phyloP scores from a whole-genome alignment of 1,284 basidiomycete genomes.

The Ceratobasidium sp. region DNA sequence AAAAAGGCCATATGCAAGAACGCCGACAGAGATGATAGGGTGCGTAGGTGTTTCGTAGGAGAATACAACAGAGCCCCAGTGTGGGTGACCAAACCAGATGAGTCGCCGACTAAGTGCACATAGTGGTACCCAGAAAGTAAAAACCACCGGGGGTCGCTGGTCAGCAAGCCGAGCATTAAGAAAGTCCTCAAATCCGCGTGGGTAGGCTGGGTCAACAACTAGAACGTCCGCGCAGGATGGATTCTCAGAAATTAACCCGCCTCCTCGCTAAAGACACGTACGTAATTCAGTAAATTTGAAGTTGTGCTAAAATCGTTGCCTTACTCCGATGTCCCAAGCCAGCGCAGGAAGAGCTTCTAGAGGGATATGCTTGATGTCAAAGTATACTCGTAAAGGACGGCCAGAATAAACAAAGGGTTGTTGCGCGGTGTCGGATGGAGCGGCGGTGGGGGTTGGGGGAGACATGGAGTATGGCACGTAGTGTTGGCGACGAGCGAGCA shows the following conservation, averaged over 20 bases:
- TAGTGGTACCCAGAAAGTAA: constrained; percentile 41
- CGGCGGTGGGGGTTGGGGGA: neutral
- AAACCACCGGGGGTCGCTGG: constrained; percentile 16
- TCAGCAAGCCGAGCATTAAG: constrained; percentile 6
- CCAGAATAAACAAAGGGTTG: neutral
- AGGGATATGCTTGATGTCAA: constrained; percentile 15
- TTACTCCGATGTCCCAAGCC: constrained; percentile 13
- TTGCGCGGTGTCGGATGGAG: neutral
- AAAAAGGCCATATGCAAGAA: constrained; percentile 13
- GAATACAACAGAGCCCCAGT: constrained; percentile 16
- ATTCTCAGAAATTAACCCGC: neutral
- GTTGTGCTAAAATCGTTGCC: neutral
- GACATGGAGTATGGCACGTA: no score
- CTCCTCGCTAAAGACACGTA: neutral
- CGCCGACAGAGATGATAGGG: constrained; percentile 12
- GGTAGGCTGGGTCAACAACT: constrained; percentile 25
- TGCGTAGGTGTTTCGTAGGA: constrained; percentile 5
- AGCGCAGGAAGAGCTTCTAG: neutral
- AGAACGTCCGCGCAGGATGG: constrained; percentile 14
- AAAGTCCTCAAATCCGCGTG: constrained; percentile 23
- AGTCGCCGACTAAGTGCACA: constrained; percentile 9
- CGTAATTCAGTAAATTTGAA: neutral
- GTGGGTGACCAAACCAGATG: constrained; percentile 19
- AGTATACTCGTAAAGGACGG: constrained; percentile 23
- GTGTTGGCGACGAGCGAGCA: no score